These are phyloP conservation scores for Candida yuanshanica DNA, from an alignment of 805 yeast species.

Conservation along the genomic window DNA sequence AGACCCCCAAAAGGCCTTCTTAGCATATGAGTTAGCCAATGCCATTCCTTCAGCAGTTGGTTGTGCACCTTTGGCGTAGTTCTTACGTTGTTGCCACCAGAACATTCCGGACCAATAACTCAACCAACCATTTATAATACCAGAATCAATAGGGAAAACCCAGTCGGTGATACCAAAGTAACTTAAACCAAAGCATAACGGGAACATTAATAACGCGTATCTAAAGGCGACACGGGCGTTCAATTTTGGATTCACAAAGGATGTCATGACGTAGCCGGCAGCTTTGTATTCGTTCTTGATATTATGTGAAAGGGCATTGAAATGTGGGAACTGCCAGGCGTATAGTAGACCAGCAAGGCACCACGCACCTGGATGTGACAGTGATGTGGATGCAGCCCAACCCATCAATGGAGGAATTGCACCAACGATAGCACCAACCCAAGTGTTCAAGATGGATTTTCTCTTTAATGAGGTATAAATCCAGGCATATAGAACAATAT, in stretches of 20 bases:
- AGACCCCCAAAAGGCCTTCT: conserved; percentile 87
- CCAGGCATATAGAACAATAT: conserved; percentile 84
- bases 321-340: conserved; percentile 99
- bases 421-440: conserved; percentile 99
- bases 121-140: conserved; percentile 81
- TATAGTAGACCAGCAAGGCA: conserved; percentile 80
- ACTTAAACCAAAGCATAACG: conserved; percentile 77
- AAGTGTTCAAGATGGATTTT: conserved; percentile 78
- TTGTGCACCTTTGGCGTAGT: conserved; percentile 38
- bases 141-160: conserved; percentile 75
- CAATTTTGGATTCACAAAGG: conserved; percentile 83
- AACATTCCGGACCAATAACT: conserved; percentile 72
- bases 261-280: conserved; percentile 98
- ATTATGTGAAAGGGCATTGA: conserved; percentile 85
- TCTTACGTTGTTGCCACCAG: conserved; percentile 74
- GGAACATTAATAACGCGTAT: conserved; percentile 90
- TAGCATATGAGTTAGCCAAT: conserved; percentile 65
- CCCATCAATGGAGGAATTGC: conserved; percentile 99
- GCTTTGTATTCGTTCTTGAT: conserved; percentile 80
- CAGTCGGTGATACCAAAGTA: conserved; percentile 80
- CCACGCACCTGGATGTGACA: conserved; percentile 91
- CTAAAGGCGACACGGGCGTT: conserved; percentile 92
- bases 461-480: conserved; percentile 87
- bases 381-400: conserved; percentile 88
- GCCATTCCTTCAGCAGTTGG: conserved; percentile 53